A percentile compares a stretch with the other conserved stretches of the same genome.
These are phyloP conservation scores for Orychophragmus violaceus DNA, from an alignment of 345 rosid genomes.

Conservation along the genomic window DNA sequence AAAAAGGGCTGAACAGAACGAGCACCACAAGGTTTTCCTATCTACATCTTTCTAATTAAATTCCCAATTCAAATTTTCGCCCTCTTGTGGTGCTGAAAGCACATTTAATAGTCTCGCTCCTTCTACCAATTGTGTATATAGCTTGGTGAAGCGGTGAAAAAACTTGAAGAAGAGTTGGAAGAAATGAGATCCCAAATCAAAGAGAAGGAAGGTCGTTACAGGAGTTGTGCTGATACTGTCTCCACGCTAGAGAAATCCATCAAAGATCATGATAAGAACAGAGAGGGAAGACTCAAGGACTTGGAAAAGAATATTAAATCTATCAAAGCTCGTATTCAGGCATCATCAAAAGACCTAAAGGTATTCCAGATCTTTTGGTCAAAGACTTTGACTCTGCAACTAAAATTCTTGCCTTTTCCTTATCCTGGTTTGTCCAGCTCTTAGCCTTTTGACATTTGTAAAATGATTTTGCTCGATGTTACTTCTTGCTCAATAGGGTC, in stretches of 20 bases:
- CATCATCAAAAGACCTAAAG: conserved; percentile 75
- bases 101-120: not conserved
- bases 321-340: conserved; percentile 63
- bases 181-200: conserved; percentile 51
- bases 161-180: conserved; percentile 69
- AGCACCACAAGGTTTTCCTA: conserved; percentile 71
- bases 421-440: not conserved
- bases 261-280: conserved; percentile 68
- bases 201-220: conserved; percentile 54
- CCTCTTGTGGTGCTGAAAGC: not conserved
- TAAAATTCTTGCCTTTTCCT: conserved; percentile 1
- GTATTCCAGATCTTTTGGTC: conserved; percentile 28
- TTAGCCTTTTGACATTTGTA: not conserved
- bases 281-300: conserved; percentile 75
- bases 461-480: conserved; percentile 8
- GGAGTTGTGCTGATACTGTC: conserved; percentile 47
- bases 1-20: conserved; percentile 86
- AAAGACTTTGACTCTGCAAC: not conserved
- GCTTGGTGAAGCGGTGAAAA: conserved; percentile 78
- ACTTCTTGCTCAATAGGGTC: conserved; percentile 41
- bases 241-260: conserved; percentile 67
- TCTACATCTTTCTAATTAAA: conserved; percentile 1
- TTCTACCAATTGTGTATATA: conserved; percentile 22
- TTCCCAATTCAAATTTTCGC: not conserved
- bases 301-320: conserved; percentile 68